These are phyloP conservation scores for Rutstroemia sp. DNA, from an alignment of 2,329 filamentous ascomycete genomes.

Conservation along the genomic window DNA sequence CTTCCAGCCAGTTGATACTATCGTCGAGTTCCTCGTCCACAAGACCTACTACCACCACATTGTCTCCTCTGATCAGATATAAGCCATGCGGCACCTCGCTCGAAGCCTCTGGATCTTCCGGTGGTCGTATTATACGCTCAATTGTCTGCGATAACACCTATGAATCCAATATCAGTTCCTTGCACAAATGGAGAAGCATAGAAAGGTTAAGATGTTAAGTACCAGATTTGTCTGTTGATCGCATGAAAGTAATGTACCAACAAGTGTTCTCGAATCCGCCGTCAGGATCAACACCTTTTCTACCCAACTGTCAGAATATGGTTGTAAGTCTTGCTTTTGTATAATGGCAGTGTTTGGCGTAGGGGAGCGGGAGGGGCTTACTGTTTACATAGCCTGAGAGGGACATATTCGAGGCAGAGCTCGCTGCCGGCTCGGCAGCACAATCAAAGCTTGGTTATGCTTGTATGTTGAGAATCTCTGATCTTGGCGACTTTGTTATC, in stretches of 20 bases:
- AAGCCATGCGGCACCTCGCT: slow-evolving; percentile 76
- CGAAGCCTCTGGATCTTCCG: slow-evolving; percentile 75
- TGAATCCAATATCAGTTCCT: background rate
- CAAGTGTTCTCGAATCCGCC: slow-evolving; percentile 79
- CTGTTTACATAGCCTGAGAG: slow-evolving; percentile 46
- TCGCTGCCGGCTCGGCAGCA: slow-evolving; percentile 22
- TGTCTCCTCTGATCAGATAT: slow-evolving; percentile 90
- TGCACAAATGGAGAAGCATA: background rate
- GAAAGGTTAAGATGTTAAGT: slow-evolving; percentile 14
- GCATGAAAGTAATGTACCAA: slow-evolving; percentile 75
- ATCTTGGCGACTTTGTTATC: too few relatives aligned
- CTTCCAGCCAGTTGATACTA: slow-evolving; percentile 88
- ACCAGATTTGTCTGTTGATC: slow-evolving; percentile 89
- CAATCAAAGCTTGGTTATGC: background rate
- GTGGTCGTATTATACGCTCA: slow-evolving; percentile 83
- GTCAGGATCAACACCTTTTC: slow-evolving; percentile 91
- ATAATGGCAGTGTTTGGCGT: background rate
- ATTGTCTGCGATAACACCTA: slow-evolving; percentile 73
- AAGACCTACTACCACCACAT: slow-evolving; percentile 82
- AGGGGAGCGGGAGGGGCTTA: slow-evolving; percentile 28
- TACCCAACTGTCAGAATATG: slow-evolving; percentile 37
- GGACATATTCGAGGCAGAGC: slow-evolving; percentile 35
- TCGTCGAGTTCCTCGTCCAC: slow-evolving; percentile 85
- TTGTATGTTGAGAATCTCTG: background rate
- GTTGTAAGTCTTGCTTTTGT: slow-evolving; percentile 25